Evolutionary conservation across 768 basidiomycete genomes (phyloP).

Genomic region (Hydnum rufescens): DNA sequence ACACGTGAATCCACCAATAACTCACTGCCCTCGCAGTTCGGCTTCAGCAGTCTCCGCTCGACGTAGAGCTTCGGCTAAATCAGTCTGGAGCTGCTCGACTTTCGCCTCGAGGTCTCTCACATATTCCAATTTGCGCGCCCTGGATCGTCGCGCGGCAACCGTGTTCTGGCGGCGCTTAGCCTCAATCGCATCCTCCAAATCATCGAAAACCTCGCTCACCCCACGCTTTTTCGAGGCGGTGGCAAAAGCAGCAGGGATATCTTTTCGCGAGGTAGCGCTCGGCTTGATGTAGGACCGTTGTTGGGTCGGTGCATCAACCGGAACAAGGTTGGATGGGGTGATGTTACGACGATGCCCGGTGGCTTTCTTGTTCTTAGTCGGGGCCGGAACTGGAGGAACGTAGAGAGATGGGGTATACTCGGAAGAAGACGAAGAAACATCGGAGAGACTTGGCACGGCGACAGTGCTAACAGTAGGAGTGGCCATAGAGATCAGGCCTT

Average conservation of each 20-base stretch:
- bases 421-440: background rate
- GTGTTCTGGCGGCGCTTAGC: constrained; percentile 72
- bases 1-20: too few species aligned
- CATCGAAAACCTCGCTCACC: constrained; percentile 26
- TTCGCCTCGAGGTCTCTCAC: constrained; percentile 40
- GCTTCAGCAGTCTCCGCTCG: background rate
- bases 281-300: constrained; percentile 50
- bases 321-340: constrained; percentile 41
- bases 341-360: constrained; percentile 59
- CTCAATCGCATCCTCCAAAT: constrained; percentile 49
- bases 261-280: constrained; percentile 61
- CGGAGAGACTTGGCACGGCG: background rate
- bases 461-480: background rate
- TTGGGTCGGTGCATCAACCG: constrained; percentile 64
- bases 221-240: constrained; percentile 18
- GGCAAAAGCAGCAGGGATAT: constrained; percentile 48
- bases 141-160: constrained; percentile 59
- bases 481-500: background rate
- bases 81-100: constrained; percentile 6
- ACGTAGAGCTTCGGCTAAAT: background rate
- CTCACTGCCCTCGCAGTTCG: too few species aligned
- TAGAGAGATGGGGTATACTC: background rate
- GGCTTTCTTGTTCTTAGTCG: constrained; percentile 19
- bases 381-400: too few species aligned
- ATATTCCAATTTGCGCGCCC: constrained; percentile 54